Evolutionary conservation across 208 protist species (phyloP).

Genomic region (Lotmaria passim): DNA sequence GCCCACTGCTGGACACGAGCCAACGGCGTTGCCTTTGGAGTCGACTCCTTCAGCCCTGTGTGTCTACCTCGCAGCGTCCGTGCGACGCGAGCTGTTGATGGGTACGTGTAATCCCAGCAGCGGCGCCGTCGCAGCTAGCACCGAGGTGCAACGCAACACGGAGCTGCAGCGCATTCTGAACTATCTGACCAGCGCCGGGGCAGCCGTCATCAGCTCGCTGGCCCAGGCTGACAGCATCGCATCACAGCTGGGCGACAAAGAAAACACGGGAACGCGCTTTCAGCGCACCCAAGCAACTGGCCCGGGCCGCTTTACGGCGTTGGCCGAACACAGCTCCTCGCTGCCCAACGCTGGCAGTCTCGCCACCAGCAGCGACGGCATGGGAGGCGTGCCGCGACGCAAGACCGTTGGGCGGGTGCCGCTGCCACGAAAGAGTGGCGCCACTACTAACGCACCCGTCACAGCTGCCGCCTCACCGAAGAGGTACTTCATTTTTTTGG

Average conservation of each 20-base stretch:
- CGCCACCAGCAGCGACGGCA: not conserved
- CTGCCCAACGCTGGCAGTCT: not conserved
- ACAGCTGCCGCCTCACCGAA: not conserved
- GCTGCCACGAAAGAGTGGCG: constrained; percentile 17
- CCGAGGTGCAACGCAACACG: constrained; percentile 29
- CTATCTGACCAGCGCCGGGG: constrained; percentile 25
- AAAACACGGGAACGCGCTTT: not conserved
- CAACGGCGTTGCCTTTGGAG: constrained; percentile 1
- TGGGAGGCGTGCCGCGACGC: not conserved
- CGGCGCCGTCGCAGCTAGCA: not conserved
- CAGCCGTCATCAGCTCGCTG: constrained; percentile 21
- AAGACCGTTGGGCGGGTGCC: constrained; percentile 22
- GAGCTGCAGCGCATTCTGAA: constrained; percentile 36
- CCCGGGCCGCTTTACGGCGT: not conserved
- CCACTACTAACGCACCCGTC: not conserved
- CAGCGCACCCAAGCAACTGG: not conserved
- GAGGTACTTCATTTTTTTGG: constrained; percentile 29
- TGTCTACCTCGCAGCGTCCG: constrained; percentile 24
- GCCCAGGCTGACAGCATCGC: constrained; percentile 28
- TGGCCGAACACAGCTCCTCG: constrained; percentile 2
- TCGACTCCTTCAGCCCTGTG: constrained; percentile 15
- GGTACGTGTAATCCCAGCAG: constrained; percentile 5
- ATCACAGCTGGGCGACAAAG: constrained; percentile 20
- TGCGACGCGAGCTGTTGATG: constrained; percentile 20
- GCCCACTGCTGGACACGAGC: not conserved